Evolutionary conservation across 768 basidiomycete species (phyloP), one percentile per base, ranked within the genome.

Genomic region (Lyophyllum atratum): DNA sequence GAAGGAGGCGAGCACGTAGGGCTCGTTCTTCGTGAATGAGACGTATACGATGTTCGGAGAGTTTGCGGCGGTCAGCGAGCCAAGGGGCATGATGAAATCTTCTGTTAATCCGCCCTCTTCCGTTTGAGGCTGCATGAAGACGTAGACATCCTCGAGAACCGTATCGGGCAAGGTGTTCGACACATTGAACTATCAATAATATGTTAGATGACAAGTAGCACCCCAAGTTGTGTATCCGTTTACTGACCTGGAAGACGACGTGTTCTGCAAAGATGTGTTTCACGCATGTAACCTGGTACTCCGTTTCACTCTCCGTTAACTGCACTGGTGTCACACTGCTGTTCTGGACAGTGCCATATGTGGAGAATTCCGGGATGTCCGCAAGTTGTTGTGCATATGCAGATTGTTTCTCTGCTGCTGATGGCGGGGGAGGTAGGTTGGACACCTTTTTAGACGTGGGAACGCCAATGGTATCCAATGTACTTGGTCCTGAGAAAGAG

Each of bases 231-330:
- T 42, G 22, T 26, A 49, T 33, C 4, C 21, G 42, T 29, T 24
- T 26, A 66, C 84, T 51, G 68, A 93, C 94, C 84, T 96, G 96
- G 86, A 99, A 98, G 40, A 99, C 95, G 57, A 98, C 71, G 68
- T 98, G 93, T 59, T 94, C 92, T 69, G 86, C 87, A 83, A 94
- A 99, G 56, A 98, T 85, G 71, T 99, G 97, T 76, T 98, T 98
- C 73, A 97, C 92, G 64, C 92, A 93, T 10, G 90, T 86, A 46
- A 98, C 96, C 68, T 97, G 94, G 69, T 98, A 99, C 74, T 98
- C 97, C 4, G 95, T 98, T 75, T 98, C 97, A 66, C 85, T 90
- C 75, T 99, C 97, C 14, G 97, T 98, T 56, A 98, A 85, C 60
- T 89, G 91, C 22, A 81, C 74, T 11, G 90, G 87, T 63, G 86